Evolutionary conservation across 1,284 basidiomycete species (phyloP), one percentile per base, ranked within the genome.

Genomic region (Irpex sp.): DNA sequence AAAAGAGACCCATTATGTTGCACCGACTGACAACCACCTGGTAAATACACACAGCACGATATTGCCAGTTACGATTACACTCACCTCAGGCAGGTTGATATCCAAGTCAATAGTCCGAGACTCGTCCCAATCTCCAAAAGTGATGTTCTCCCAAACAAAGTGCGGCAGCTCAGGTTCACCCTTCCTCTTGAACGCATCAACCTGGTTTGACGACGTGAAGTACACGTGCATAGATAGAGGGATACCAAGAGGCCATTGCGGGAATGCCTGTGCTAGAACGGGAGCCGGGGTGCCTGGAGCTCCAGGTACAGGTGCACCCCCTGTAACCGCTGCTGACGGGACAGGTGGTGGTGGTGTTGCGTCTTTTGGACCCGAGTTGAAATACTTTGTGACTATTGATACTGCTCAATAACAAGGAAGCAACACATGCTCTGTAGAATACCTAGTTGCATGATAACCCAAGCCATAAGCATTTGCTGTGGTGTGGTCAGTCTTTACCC

Each of bases 131-230:
- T 93, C 82, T 42, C 93, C 93, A 68, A 88, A 94, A 0, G 86
- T 89, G 57, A 98, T 83, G 66, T 91, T 90, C 51, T 88, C 78
- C 92, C 94, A 97, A 14, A 84, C 80, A 59, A 91, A 86, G 63
- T 80, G 79, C 5, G 91, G 90, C 33, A 92, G 73, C 39, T 73
- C 73, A 58, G 76, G 79, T 55, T 84, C 82, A 52, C 77, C 72
- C 61, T 78, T 72, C 68, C 72, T 75, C 47, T 83, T 78, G 75
- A 91, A 87, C 6, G 85, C 78, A 66, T 86, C 82, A 10, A 80
- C 81, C 7, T 37, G 21, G 53, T 72, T 78, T 3, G 84, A 83
- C 1, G 85, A 83, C 0, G 86, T 88, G 21, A 94, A 77, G 69
- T 88, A 85, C 6, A 96, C 83, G 58, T 93, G 83, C 82, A 95